Base-by-base conservation (phyloP, 176 grass and related monocot species). In the Chrysopogon serrulatus region DNA sequence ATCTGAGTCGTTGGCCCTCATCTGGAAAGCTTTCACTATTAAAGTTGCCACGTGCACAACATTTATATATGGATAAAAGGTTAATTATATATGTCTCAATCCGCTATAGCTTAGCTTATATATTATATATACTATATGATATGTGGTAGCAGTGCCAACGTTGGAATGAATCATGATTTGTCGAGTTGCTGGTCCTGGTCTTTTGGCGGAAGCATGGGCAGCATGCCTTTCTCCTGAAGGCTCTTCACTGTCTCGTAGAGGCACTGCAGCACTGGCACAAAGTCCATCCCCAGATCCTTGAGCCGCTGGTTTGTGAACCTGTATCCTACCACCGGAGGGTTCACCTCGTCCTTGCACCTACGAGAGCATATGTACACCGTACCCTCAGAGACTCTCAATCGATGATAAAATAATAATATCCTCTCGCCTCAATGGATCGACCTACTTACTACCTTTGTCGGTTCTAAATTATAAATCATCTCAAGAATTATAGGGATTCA, bases 261-360 rank as follows among this genome's bases (percentile, higher is more conserved):
- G 70, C 82, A 81, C 82, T 85, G 87, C n/a, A 39, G 48, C 31
- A 89, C 77, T 2, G 87, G 87, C 49, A 89, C 87, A 51, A 89
- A 89, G 19, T 93, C 91, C 71, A 97, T 87, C 5, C 91, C 94
- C 13, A 97, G 85, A 5, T 93, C 94, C 76, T 83, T 89, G 47
- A 97, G 80, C 86, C 88, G 86, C 56, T 88, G 83, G 87, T 97
- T 97, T 0, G 82, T 81, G 89, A 97, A 97, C 77, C 75, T 90
- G 85, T 93, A 93, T 0, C 88, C 91, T 26, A 84, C 86, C 61
- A 89, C 87, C 23, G 83, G 88, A 13, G 91, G 89, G 62, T 83
- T 89, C 21, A 79, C 49, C 34, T 93, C 84, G 74, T 97, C 94
- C 84, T 89, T 90, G 79, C 94, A 95, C 85, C 87, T 90, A 74